Evolutionary conservation across 1,139 yeast genomes (phyloP).

Genomic region (Saccharomyces hybrid): DNA sequence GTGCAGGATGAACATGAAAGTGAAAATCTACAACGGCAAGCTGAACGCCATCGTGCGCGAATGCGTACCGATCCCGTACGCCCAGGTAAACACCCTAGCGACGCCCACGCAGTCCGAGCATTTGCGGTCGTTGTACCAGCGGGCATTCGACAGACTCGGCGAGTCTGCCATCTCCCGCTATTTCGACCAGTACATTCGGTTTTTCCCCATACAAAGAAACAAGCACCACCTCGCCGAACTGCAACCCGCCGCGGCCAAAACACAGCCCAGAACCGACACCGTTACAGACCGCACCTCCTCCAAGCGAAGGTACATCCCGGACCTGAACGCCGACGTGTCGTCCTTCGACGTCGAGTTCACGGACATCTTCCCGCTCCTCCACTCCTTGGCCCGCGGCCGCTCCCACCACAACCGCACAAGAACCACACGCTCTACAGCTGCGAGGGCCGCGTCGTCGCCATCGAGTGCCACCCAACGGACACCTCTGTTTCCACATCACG

Average conservation of each 20-base stretch:
- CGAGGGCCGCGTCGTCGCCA: slow-evolving; percentile 7
- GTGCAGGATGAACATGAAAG: slow-evolving; percentile 20
- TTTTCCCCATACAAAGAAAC: background rate
- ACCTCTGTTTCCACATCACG: slow-evolving; percentile 3
- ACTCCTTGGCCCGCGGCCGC: background rate
- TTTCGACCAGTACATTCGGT: background rate
- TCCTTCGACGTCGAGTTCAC: background rate
- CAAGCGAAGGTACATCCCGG: background rate
- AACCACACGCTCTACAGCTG: background rate
- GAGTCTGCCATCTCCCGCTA: background rate
- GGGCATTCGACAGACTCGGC: background rate
- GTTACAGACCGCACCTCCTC: background rate
- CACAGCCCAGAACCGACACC: background rate
- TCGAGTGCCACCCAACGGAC: slow-evolving; percentile 4
- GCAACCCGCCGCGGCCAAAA: background rate
- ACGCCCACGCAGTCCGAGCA: background rate
- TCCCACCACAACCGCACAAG: background rate
- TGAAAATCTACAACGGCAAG: slow-evolving; percentile 15
- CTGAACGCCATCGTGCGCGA: slow-evolving; percentile 23
- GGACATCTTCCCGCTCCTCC: background rate
- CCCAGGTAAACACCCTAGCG: background rate
- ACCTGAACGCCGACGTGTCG: background rate
- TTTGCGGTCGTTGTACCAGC: background rate
- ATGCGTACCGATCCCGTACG: slow-evolving; percentile 10
- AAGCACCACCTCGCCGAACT: background rate